These are phyloP conservation scores for Aspergillus cejpii DNA, from an alignment of 2,329 filamentous ascomycete species.

Conservation along the genomic window DNA sequence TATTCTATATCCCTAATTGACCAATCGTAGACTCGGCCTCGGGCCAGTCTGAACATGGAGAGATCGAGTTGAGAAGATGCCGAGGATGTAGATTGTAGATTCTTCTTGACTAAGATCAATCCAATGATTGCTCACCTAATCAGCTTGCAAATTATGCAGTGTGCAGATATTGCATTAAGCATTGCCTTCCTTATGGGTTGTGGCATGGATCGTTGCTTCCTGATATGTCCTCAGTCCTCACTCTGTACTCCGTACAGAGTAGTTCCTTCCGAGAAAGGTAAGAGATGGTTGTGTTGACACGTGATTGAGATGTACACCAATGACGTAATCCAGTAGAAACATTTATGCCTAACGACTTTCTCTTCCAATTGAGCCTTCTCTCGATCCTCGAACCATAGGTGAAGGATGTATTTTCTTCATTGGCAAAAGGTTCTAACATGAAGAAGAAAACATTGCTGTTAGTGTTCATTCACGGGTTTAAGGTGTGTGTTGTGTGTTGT, in stretches of 20 bases:
- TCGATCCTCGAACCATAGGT: background rate
- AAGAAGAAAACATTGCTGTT: slow-evolving; percentile 44
- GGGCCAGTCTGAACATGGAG: background rate
- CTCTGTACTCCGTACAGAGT: too few species aligned
- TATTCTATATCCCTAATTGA: background rate
- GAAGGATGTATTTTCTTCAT: slow-evolving; percentile 6
- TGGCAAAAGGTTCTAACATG: slow-evolving; percentile 25
- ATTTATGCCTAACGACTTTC: background rate
- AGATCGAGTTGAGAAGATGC: background rate
- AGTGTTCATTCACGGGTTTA: slow-evolving; percentile 46
- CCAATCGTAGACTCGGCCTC: background rate
- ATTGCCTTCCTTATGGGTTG: background rate
- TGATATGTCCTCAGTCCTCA: too few species aligned
- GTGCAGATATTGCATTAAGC: too few species aligned
- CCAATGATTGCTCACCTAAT: background rate
- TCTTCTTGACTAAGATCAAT: background rate
- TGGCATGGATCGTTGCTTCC: too few species aligned
- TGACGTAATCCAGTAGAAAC: slow-evolving; percentile 4
- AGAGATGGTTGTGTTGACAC: slow-evolving; percentile 1
- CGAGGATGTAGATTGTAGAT: background rate
- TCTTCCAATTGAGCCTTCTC: background rate
- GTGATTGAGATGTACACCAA: background rate
- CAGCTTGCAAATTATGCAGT: background rate
- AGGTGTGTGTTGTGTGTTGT: too few species aligned
- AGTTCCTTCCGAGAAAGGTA: too few species aligned